These are phyloP conservation scores for Fusarium domesticum DNA, from an alignment of 2,329 filamentous ascomycete genomes.

Conservation along the genomic window DNA sequence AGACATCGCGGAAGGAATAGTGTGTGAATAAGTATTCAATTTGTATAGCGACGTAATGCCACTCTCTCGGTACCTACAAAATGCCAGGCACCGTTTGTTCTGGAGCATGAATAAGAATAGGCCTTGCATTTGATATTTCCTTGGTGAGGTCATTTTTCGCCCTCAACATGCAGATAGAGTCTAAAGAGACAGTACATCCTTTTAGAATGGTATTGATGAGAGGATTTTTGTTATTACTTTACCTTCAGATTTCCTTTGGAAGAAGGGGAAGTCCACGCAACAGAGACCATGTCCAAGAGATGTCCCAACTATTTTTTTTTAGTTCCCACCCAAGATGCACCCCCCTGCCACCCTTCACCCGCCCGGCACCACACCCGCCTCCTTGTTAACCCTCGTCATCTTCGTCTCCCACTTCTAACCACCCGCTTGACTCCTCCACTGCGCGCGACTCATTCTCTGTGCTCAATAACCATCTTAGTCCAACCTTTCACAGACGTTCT, in stretches of 20 bases:
- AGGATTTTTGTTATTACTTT: no score
- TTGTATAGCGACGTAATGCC: not conserved
- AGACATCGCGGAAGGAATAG: not conserved
- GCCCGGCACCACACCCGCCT: conserved; percentile 13
- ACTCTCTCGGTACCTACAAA: not conserved
- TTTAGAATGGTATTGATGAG: no score
- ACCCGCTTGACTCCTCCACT: conserved; percentile 34
- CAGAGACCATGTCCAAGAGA: conserved; percentile 16
- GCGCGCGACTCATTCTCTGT: conserved; percentile 34
- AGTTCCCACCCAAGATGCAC: conserved; percentile 11
- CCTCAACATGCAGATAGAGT: no score
- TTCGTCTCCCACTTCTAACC: conserved; percentile 14
- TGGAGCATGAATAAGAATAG: no score
- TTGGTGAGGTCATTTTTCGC: no score
- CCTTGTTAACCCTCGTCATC: conserved; percentile 18
- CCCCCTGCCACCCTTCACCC: conserved; percentile 16
- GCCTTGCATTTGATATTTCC: no score
- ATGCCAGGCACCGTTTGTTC: no score
- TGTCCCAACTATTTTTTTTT: conserved; percentile 21
- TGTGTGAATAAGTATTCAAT: conserved; percentile 11
- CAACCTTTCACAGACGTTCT: conserved; percentile 48
- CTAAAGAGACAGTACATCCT: no score
- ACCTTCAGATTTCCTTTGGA: no score
- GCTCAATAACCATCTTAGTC: conserved; percentile 29
- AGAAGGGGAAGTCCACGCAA: no score